These are phyloP conservation scores for Umbellularia californica DNA, from an alignment of 164 flowering plant genomes.

Conservation along the genomic window DNA sequence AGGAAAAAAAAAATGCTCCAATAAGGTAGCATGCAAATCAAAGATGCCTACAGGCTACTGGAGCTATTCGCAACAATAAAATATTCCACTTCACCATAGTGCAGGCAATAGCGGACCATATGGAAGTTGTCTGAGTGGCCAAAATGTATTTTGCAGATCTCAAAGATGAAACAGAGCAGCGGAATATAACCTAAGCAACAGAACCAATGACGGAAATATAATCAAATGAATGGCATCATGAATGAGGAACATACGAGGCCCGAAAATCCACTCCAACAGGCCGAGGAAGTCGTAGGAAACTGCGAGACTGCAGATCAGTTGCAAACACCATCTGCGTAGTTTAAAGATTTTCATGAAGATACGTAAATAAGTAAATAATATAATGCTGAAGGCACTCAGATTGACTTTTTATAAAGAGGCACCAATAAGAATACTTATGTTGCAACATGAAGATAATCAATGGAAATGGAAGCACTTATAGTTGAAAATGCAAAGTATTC, in stretches of 20 bases:
- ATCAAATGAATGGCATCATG: background rate
- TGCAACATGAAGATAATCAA: no score
- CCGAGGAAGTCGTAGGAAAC: slow-evolving; percentile 82
- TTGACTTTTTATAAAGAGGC: background rate
- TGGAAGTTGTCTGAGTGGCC: no score
- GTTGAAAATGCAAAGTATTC: no score
- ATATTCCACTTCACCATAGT: no score
- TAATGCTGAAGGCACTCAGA: background rate
- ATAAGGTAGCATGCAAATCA: no score
- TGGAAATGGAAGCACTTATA: background rate
- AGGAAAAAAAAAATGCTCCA: no score
- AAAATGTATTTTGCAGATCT: background rate
- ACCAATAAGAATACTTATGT: background rate
- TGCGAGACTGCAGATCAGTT: slow-evolving; percentile 85
- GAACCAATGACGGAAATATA: background rate
- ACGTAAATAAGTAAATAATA: background rate
- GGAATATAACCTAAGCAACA: background rate
- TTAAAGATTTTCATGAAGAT: background rate
- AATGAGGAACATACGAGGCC: slow-evolving; percentile 74
- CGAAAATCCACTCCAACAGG: slow-evolving; percentile 95
- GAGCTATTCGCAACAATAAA: no score
- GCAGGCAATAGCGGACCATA: no score
- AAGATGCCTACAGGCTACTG: no score
- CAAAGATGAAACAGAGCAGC: background rate
- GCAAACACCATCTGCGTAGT: slow-evolving; percentile 79